phyloP scores from a whole-genome alignment of 352 stramenopile species.

The Pythium brassicae region DNA sequence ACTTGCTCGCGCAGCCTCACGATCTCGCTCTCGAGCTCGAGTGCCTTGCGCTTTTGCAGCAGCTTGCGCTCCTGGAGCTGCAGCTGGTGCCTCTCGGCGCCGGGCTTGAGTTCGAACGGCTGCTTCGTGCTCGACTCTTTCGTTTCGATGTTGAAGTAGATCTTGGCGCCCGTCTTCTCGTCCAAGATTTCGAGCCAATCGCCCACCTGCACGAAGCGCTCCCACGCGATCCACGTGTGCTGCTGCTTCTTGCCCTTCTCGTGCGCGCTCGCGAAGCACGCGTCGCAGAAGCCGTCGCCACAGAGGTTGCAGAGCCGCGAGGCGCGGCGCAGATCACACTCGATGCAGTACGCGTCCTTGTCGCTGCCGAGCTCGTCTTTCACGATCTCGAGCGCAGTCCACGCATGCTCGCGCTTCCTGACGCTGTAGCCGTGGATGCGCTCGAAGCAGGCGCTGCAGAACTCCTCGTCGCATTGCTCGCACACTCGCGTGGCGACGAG shows the following conservation, averaged over 20 bases:
- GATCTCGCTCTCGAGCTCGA: conserved; percentile 64
- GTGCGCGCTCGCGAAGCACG: conserved; percentile 48
- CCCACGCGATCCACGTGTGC: conserved; percentile 64
- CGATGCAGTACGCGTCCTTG: conserved; percentile 60
- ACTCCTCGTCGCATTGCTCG: conserved; percentile 57
- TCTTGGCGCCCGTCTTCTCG: conserved; percentile 27
- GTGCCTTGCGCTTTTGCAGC: conserved; percentile 38
- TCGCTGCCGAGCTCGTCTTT: conserved; percentile 48
- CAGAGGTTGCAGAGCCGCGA: conserved; percentile 70
- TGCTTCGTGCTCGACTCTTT: conserved; percentile 62
- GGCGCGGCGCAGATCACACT: conserved; percentile 49
- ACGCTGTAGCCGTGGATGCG: conserved; percentile 23
- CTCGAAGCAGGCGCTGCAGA: conserved; percentile 53
- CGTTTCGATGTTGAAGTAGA: conserved; percentile 79
- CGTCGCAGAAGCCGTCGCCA: conserved; percentile 68
- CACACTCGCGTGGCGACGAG: conserved; percentile 42
- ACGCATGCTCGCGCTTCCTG: conserved; percentile 34
- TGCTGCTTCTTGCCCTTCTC: conserved; percentile 50
- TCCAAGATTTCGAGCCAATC: conserved; percentile 79
- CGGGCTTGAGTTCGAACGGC: conserved; percentile 45
- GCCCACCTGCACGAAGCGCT: conserved; percentile 37
- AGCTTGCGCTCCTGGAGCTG: conserved; percentile 51
- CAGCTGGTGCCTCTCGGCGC: conserved; percentile 50
- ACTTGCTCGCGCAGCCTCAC: conserved; percentile 64
- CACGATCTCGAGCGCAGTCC: conserved; percentile 38